A percentile compares a stretch with the other conserved stretches of the same genome.
Evolutionary conservation across 2,329 filamentous ascomycete genomes (phyloP).

Genomic region (Xylaria digitata): DNA sequence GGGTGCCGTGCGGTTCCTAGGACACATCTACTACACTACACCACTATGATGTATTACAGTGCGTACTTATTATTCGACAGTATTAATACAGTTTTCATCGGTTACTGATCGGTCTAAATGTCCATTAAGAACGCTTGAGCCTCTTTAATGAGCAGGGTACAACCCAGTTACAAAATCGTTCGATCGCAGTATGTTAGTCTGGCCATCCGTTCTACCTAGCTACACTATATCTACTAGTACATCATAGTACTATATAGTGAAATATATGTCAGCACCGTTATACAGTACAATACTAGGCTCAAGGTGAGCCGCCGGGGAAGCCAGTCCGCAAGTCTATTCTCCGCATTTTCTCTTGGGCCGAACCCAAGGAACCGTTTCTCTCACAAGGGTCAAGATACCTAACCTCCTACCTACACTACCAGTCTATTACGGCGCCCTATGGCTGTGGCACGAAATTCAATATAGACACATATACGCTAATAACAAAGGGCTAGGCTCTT

Average conservation of each 20-base stretch:
- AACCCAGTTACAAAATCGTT: constrained; percentile 27
- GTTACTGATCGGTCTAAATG: not conserved
- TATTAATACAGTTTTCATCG: not conserved
- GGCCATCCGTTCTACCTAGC: constrained; percentile 1
- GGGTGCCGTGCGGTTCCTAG: not conserved
- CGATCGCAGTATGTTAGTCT: constrained; percentile 17
- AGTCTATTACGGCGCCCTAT: too few species aligned
- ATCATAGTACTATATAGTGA: too few species aligned
- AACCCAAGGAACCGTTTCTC: constrained; percentile 8
- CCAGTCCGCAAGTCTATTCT: constrained; percentile 15
- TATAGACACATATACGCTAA: not conserved
- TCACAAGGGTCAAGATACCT: constrained; percentile 4
- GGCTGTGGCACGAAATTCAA: not conserved
- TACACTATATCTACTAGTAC: too few species aligned
- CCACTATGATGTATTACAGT: not conserved
- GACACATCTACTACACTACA: not conserved
- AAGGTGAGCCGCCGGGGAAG: constrained; percentile 26
- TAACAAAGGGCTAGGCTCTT: not conserved
- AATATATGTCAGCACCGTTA: not conserved
- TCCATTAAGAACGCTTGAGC: constrained; percentile 4
- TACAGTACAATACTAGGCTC: not conserved
- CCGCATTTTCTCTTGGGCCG: constrained; percentile 23
- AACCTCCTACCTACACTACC: not conserved
- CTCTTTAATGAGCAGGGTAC: constrained; percentile 18
- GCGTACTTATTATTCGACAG: not conserved